phyloP scores from a whole-genome alignment of 208 protist genomes.

The Leishmania arabica region DNA sequence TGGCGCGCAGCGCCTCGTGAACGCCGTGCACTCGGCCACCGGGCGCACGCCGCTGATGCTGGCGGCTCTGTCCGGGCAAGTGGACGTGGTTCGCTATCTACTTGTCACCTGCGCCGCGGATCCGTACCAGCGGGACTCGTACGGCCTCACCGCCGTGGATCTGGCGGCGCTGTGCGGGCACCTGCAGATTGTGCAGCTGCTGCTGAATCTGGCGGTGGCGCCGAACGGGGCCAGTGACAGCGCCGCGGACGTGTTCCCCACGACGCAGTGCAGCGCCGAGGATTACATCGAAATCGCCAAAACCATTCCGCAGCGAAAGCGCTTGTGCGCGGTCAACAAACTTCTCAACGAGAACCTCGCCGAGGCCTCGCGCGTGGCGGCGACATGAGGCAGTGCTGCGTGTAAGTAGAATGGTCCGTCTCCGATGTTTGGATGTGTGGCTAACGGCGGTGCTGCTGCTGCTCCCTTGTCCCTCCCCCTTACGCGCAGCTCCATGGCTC shows the following conservation, averaged over 20 bases:
- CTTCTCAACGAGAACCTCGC: slow-evolving; percentile 50
- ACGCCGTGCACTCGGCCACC: slow-evolving; percentile 59
- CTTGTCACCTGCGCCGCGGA: slow-evolving; percentile 56
- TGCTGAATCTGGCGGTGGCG: slow-evolving; percentile 31
- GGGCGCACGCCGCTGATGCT: slow-evolving; percentile 84
- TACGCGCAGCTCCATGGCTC: background rate
- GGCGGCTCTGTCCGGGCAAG: slow-evolving; percentile 65
- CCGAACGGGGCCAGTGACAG: slow-evolving; percentile 30
- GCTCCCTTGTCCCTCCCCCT: background rate
- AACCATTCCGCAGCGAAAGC: slow-evolving; percentile 57
- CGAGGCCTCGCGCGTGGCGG: slow-evolving; percentile 50
- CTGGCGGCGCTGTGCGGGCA: slow-evolving; percentile 75
- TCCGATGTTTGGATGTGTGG: background rate
- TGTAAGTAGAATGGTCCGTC: background rate
- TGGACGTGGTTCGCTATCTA: slow-evolving; percentile 57
- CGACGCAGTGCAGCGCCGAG: slow-evolving; percentile 58
- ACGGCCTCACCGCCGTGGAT: slow-evolving; percentile 64
- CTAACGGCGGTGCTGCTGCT: background rate
- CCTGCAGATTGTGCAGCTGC: slow-evolving; percentile 44
- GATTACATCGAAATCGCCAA: slow-evolving; percentile 69
- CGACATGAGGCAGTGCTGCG: slow-evolving; percentile 11
- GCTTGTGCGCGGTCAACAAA: slow-evolving; percentile 54
- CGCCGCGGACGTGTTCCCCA: slow-evolving; percentile 37
- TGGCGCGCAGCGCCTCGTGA: slow-evolving; percentile 60
- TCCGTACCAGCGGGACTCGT: slow-evolving; percentile 41